Evolutionary conservation across 805 yeast species (phyloP).

Genomic region (Myxozyma neglecta): DNA sequence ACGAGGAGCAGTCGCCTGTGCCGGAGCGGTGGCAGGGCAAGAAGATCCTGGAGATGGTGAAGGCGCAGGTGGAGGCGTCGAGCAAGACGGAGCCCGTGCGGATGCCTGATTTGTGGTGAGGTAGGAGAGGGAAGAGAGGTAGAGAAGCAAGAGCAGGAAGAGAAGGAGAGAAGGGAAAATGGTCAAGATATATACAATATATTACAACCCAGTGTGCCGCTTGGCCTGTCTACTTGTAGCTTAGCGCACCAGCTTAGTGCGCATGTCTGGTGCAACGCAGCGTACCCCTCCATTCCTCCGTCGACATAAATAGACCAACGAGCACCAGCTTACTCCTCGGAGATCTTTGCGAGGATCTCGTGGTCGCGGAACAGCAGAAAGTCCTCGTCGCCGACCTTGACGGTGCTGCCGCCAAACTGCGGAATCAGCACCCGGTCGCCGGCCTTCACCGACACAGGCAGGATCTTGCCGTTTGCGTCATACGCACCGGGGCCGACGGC

Average conservation of each 20-base stretch:
- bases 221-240: no score
- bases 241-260: no score
- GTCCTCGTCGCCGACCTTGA: conserved; percentile 81
- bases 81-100: conserved; percentile 68
- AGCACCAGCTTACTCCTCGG: no score
- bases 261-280: no score
- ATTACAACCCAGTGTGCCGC: not conserved
- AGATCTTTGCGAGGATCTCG: conserved; percentile 90
- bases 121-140: no score
- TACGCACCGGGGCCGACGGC: conserved; percentile 94
- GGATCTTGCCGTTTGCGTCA: conserved; percentile 69
- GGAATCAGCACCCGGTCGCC: conserved; percentile 97
- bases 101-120: conserved; percentile 69
- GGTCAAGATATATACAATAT: not conserved
- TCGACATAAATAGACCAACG: no score
- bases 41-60: conserved; percentile 61
- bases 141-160: not conserved
- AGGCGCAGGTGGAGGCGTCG: conserved; percentile 68
- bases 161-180: not conserved
- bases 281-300: no score
- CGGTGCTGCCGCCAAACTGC: conserved; percentile 85
- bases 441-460: conserved; percentile 71
- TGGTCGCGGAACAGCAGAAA: conserved; percentile 80
- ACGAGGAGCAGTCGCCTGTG: conserved; percentile 54
- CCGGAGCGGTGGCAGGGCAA: conserved; percentile 84